phyloP scores from a whole-genome alignment of 441 rosid species.

The Corymbia citriodora region DNA sequence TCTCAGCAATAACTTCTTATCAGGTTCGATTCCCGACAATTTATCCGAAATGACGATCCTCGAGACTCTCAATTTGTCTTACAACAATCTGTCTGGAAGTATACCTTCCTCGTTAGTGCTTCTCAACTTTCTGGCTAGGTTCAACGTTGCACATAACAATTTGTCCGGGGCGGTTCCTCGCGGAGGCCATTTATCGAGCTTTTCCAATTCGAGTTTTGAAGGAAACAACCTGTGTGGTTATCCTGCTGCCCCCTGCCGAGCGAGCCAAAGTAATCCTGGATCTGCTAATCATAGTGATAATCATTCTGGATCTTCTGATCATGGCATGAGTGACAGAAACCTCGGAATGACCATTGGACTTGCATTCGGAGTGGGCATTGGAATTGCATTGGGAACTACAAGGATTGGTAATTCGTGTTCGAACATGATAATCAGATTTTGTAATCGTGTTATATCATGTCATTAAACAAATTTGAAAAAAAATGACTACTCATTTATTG shows the following conservation, averaged over 20 bases:
- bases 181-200: conserved; percentile 61
- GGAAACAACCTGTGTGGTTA: conserved; percentile 66
- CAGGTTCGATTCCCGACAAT: conserved; percentile 53
- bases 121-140: conserved; percentile 60
- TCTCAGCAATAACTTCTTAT: conserved; percentile 40
- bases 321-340: conserved; percentile 25
- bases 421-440: not conserved
- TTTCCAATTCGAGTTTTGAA: conserved; percentile 73
- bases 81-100: conserved; percentile 48
- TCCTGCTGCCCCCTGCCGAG: conserved; percentile 28
- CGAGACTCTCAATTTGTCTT: conserved; percentile 61
- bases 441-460: accelerated
- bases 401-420: not conserved
- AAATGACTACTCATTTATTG: too few relatives aligned
- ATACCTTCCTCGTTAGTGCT: conserved; percentile 45
- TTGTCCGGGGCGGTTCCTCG: conserved; percentile 52
- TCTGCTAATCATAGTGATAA: not conserved
- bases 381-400: conserved; percentile 37
- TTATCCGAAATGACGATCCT: conserved; percentile 67
- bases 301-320: not conserved
- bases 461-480: not conserved
- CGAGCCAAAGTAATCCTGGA: not conserved
- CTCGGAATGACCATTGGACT: conserved; percentile 40
- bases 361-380: not conserved
- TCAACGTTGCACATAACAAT: conserved; percentile 57